Percentiles rank a stretch among this genome's conserved stretches.
phyloP scores from a whole-genome alignment of 2,329 filamentous ascomycete species.

The Ilyonectria robusta region DNA sequence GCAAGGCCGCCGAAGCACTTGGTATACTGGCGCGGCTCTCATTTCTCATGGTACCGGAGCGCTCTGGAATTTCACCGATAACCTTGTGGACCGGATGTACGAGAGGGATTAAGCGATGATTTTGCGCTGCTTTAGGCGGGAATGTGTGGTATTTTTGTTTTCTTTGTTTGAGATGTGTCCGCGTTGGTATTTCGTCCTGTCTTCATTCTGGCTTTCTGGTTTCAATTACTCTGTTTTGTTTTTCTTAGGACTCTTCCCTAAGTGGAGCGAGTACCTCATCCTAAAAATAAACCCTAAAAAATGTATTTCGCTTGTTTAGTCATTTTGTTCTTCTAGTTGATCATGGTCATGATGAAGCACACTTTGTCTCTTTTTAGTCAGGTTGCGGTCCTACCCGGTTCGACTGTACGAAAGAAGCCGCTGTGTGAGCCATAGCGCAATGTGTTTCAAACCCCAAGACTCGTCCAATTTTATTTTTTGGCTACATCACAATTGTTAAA shows the following conservation, averaged over 20 bases:
- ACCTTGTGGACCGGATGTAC: constrained; percentile 37
- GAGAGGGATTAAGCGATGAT: background rate
- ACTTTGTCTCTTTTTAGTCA: too few species aligned
- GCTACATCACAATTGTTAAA: too few species aligned
- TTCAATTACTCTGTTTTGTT: background rate
- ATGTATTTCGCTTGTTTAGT: too few species aligned
- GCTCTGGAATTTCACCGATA: constrained; percentile 39
- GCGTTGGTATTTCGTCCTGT: background rate
- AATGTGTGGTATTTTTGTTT: background rate
- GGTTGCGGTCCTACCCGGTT: too few species aligned
- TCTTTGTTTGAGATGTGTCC: background rate
- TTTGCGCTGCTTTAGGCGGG: background rate
- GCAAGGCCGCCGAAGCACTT: constrained; percentile 33
- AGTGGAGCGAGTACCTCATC: too few species aligned
- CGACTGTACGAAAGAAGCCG: too few species aligned
- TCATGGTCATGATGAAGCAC: too few species aligned
- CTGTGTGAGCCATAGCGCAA: too few species aligned
- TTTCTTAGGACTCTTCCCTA: background rate
- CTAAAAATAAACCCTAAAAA: background rate
- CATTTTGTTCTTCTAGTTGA: too few species aligned
- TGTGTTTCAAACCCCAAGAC: too few species aligned
- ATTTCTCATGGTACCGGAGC: constrained; percentile 37
- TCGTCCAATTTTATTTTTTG: too few species aligned
- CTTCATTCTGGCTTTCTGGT: background rate
- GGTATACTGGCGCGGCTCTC: constrained; percentile 38